Evolutionary conservation across 139 green algal genomes (phyloP), one percentile per base, ranked within the genome.

Genomic region (Chlorella vulgaris): DNA sequence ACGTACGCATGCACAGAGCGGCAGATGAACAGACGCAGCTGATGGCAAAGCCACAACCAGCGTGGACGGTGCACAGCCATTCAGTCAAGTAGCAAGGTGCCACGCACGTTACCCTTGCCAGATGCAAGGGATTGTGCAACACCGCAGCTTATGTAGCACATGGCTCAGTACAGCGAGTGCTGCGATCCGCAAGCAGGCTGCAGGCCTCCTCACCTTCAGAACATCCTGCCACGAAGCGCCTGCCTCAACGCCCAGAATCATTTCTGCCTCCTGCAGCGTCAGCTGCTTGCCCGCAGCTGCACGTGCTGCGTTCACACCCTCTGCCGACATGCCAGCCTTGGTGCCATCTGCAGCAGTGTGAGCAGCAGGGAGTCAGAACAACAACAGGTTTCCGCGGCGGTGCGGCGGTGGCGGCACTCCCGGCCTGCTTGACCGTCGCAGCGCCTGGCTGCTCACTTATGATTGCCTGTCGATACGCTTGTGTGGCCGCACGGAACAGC

Each of bases 391-490:
- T n/a, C n/a, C n/a, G n/a, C n/a, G n/a, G n/a, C n/a, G n/a, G n/a
- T n/a, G n/a, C n/a, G n/a, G n/a, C n/a, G n/a, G n/a, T n/a, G n/a
- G n/a, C n/a, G n/a, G n/a, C n/a, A n/a, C n/a, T n/a, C n/a, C n/a
- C n/a, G n/a, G n/a, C n/a, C n/a, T n/a, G n/a, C n/a, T n/a, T n/a
- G n/a, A n/a, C n/a, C 55, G 55, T 65, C 18, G 55, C 15, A n/a
- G 22, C 55, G 8, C 18, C 18, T 65, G 55, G 13, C 47, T 21
- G 89, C 94, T 93, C 73, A 98, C 94, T 98, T 43, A 94, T 80
- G 28, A 98, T 88, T 8, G 94, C 94, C 53, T 98, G 93, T 18
- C 78, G 85, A 79, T 94, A 98, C 0, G 94, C 94, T 43, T 96
- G 92, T 2, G 91, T 87, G 68, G 88, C 94, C 29, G 94, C 94